Conservation (phyloP, 352 stramenopile genomes). For the Phytopythium cucurbitacearum region DNA sequence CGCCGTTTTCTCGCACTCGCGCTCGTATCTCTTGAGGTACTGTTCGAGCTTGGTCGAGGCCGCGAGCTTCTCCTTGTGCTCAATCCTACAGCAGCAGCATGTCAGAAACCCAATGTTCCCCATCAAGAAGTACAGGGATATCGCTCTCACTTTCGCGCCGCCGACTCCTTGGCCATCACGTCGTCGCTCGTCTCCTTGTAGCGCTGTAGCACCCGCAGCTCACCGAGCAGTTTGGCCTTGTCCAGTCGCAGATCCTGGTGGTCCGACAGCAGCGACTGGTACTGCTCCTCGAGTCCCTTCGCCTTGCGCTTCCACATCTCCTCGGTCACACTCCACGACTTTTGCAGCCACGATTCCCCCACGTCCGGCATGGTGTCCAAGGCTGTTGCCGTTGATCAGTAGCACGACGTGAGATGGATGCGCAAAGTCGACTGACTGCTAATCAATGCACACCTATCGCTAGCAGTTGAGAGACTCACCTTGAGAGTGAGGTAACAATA, state of each 20-base stretch:
- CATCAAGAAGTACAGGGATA: background rate
- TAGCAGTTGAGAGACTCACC: too few species aligned
- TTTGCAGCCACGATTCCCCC: constrained; percentile 48
- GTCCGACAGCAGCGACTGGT: constrained; percentile 56
- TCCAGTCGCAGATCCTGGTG: constrained; percentile 67
- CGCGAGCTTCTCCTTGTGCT: constrained; percentile 70
- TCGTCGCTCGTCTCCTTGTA: constrained; percentile 74
- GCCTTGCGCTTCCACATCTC: constrained; percentile 78
- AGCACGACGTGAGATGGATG: too few species aligned
- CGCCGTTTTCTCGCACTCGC: constrained; percentile 55
- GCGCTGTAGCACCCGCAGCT: constrained; percentile 61
- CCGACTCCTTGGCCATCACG: constrained; percentile 49
- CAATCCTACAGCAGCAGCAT: constrained; percentile 19
- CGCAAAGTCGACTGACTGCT: too few species aligned
- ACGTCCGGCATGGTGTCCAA: constrained; percentile 30
- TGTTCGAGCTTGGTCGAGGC: constrained; percentile 65
- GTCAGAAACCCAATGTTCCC: background rate
- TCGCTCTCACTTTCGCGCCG: constrained; percentile 41
- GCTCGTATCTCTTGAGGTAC: constrained; percentile 81
- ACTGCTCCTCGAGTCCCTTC: constrained; percentile 64
- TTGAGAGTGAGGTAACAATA: too few species aligned
- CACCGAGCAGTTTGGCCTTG: constrained; percentile 61
- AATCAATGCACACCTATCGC: too few species aligned
- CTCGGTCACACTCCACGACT: constrained; percentile 68
- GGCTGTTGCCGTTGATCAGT: too few species aligned